A percentile compares a stretch with the other conserved stretches of the same genome.
Conservation (phyloP, 148 eudicot genomes). For the Camellia lanceoleosa region DNA sequence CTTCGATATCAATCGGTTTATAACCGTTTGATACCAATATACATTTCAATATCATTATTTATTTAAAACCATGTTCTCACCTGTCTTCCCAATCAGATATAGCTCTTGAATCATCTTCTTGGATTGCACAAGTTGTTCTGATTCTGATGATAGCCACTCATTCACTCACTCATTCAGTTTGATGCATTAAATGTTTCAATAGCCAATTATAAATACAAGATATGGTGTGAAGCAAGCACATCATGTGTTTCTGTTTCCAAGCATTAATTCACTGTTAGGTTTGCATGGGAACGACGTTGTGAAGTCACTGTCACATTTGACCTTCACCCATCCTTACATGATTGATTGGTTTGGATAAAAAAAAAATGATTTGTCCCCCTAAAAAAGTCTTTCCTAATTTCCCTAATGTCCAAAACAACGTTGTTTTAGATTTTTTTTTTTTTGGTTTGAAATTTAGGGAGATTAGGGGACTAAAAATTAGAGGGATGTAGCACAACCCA, state of each 20-base stretch:
- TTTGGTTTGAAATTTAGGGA: too few relatives aligned
- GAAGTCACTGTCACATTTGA: too few relatives aligned
- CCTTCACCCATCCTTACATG: too few relatives aligned
- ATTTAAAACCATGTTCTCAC: neutral
- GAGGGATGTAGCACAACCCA: too few relatives aligned
- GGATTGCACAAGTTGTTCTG: neutral
- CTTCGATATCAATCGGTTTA: too few relatives aligned
- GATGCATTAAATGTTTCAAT: constrained; percentile 6
- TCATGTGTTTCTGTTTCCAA: constrained; percentile 11
- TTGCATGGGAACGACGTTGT: too few relatives aligned
- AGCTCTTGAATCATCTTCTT: neutral
- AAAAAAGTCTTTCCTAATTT: too few relatives aligned
- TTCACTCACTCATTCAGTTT: neutral
- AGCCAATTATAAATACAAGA: neutral
- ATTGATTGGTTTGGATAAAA: too few relatives aligned
- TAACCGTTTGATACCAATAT: neutral
- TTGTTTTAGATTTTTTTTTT: too few relatives aligned
- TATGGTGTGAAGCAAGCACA: neutral
- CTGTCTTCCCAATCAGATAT: neutral
- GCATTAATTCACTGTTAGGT: neutral
- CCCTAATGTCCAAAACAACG: too few relatives aligned
- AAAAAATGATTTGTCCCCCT: too few relatives aligned
- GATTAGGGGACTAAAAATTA: too few relatives aligned
- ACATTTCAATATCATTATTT: neutral
- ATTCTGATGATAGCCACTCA: neutral